Conservation (phyloP, 441 rosid species). For the Omphalea diandra region DNA sequence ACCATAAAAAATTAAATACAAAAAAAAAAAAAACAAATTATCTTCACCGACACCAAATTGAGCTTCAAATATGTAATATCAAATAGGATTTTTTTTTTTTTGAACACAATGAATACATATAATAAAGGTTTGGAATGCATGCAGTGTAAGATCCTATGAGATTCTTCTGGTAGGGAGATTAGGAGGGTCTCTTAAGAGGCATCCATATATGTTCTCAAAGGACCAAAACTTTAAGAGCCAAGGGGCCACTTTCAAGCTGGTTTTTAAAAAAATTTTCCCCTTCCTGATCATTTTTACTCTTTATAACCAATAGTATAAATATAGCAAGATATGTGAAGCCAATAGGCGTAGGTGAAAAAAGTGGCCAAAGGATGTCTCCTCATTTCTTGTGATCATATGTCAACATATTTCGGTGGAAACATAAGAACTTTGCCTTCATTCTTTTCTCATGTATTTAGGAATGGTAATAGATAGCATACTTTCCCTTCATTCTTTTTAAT, state of each 20-base stretch:
- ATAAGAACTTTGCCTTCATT: too few species aligned
- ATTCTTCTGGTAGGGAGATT: conserved; percentile 3
- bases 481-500: too few species aligned
- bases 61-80: neutral
- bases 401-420: too few species aligned
- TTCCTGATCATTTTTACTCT: neutral
- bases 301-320: too few species aligned
- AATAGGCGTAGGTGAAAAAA: too few species aligned
- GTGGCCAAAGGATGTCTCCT: too few species aligned
- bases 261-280: neutral
- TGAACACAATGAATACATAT: neutral
- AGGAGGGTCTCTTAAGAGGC: conserved; percentile 4
- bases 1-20: neutral
- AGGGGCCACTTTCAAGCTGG: neutral
- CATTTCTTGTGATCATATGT: too few species aligned
- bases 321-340: too few species aligned
- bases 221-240: neutral
- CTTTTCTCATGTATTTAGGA: too few species aligned
- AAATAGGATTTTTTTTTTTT: neutral
- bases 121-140: neutral
- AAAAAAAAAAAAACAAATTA: neutral
- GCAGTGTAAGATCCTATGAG: neutral
- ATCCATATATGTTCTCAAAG: neutral
- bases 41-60: neutral
- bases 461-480: too few species aligned